Conservation (phyloP, 2,329 filamentous ascomycete species). For the Phialophora macrospora region DNA sequence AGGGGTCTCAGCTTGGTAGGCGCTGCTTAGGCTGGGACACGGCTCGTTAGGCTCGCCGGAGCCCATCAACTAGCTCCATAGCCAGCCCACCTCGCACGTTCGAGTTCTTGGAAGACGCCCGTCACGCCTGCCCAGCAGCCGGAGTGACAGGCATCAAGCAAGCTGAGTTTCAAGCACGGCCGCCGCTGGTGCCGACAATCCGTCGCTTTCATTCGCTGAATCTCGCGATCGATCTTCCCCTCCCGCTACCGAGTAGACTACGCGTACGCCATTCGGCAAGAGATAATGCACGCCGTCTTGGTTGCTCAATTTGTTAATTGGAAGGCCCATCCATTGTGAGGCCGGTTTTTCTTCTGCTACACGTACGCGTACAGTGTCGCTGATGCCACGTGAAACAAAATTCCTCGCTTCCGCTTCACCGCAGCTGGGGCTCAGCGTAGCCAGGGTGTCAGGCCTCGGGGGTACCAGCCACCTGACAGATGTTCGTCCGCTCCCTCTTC, state of each 20-base stretch:
- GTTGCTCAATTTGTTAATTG: slow-evolving; percentile 6
- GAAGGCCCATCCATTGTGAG: neutral
- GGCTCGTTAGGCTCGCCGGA: neutral
- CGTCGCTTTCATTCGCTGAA: slow-evolving; percentile 13
- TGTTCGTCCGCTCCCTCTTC: neutral
- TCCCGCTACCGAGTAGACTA: neutral
- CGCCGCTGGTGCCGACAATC: neutral
- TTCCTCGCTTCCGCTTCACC: neutral
- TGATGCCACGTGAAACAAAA: slow-evolving; percentile 8
- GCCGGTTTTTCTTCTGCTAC: neutral
- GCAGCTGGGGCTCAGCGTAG: neutral
- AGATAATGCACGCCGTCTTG: slow-evolving; percentile 1
- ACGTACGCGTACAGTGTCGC: neutral
- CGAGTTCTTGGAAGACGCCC: neutral
- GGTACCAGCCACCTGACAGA: neutral
- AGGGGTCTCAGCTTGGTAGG: neutral
- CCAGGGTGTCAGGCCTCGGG: neutral
- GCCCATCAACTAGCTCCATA: neutral
- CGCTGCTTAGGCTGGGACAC: neutral
- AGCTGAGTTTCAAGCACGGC: slow-evolving; percentile 4
- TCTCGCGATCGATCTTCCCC: slow-evolving; percentile 14
- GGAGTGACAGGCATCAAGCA: slow-evolving; percentile 8
- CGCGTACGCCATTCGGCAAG: slow-evolving; percentile 5
- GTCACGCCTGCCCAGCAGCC: neutral
- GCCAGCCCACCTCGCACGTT: neutral